Conservation (phyloP, 2,329 filamentous ascomycete genomes). For the Alternaria solani region DNA sequence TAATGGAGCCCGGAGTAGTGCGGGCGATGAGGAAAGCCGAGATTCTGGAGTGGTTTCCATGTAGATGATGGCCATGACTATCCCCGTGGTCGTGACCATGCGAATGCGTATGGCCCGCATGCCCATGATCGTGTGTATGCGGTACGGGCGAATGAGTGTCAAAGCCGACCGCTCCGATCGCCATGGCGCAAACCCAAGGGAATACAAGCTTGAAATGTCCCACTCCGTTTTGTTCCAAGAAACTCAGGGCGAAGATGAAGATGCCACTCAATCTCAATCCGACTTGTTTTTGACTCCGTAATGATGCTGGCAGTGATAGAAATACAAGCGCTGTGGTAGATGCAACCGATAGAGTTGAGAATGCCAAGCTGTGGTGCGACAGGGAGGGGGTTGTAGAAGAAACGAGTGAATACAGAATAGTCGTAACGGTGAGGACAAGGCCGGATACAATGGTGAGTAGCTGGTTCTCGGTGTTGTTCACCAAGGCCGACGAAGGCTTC, state of each 20-base stretch:
- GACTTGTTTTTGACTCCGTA: constrained; percentile 50
- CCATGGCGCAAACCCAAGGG: constrained; percentile 39
- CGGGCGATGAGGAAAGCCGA: constrained; percentile 76
- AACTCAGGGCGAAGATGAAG: constrained; percentile 32
- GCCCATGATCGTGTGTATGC: constrained; percentile 41
- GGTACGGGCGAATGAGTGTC: constrained; percentile 46
- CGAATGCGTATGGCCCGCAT: constrained; percentile 42
- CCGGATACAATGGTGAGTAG: constrained; percentile 55
- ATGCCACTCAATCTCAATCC: constrained; percentile 43
- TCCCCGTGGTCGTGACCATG: constrained; percentile 31
- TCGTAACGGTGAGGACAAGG: constrained; percentile 46
- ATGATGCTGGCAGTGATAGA: constrained; percentile 52
- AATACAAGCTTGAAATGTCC: constrained; percentile 25
- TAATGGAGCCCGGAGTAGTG: constrained; percentile 75
- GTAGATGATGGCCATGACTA: constrained; percentile 46
- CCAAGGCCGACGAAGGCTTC: constrained; percentile 46
- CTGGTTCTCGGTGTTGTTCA: constrained; percentile 51
- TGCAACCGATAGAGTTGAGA: constrained; percentile 53
- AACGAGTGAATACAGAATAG: constrained; percentile 47
- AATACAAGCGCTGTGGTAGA: constrained; percentile 54
- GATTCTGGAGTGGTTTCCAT: constrained; percentile 68
- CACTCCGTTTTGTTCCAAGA: constrained; percentile 32
- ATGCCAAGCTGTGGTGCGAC: constrained; percentile 44
- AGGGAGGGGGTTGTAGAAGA: constrained; percentile 43
- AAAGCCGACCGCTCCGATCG: constrained; percentile 51